These are phyloP conservation scores for Nakaseomyces bracarensis DNA, from an alignment of 1,139 yeast species.

Conservation along the genomic window DNA sequence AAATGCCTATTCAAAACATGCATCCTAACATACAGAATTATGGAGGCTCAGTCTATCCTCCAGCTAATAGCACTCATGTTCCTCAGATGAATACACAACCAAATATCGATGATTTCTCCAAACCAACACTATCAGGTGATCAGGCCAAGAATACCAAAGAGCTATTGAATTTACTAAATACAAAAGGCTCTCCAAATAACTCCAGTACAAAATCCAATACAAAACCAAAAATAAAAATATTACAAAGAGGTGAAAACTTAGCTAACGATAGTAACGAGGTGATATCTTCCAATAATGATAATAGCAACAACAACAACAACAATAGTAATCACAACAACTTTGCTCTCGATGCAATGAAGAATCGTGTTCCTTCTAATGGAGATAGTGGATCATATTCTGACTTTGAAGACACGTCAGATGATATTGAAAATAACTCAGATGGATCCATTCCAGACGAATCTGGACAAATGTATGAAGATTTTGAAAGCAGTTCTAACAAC, in stretches of 20 bases:
- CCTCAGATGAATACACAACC: conserved; percentile 5
- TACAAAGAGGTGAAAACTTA: conserved; percentile 33
- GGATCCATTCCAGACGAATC: conserved; percentile 1
- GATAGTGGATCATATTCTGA: conserved; percentile 5
- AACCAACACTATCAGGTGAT: conserved; percentile 17
- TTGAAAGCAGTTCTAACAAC: conserved; percentile 8
- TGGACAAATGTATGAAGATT: conserved; percentile 1
- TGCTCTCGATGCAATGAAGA: not conserved
- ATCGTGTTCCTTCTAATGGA: not conserved
- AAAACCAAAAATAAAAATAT: conserved; percentile 28
- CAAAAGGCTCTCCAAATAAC: not conserved
- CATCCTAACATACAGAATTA: not conserved
- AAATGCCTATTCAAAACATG: conserved; percentile 4
- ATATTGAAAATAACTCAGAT: not conserved
- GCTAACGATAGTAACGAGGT: too few species aligned
- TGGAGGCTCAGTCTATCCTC: not conserved
- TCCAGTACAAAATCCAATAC: not conserved
- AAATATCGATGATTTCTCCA: conserved; percentile 10
- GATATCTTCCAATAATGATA: too few species aligned
- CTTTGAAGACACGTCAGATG: not conserved
- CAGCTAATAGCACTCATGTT: not conserved
- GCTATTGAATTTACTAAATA: conserved; percentile 14
- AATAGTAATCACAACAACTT: conserved; percentile 3
- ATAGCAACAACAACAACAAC: too few species aligned
- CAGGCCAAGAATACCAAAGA: conserved; percentile 36